phyloP scores from a whole-genome alignment of 768 basidiomycete species.

The Russula abietina region DNA sequence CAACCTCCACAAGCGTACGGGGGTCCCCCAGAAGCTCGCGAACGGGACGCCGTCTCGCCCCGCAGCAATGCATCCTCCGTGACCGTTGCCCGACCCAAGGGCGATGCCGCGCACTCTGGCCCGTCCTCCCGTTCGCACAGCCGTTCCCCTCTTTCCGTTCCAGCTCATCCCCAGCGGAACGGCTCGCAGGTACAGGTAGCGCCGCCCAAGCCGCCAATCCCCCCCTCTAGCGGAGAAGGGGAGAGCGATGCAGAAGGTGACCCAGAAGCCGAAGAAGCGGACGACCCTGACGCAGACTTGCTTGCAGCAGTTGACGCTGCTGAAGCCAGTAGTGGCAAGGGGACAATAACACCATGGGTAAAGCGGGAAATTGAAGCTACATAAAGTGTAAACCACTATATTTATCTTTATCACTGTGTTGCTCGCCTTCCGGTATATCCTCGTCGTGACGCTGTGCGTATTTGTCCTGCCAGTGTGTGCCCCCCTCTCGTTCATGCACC shows the following conservation, averaged over 20 bases:
- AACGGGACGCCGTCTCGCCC: conserved; percentile 24
- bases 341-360: conserved; percentile 14
- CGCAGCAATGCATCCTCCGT: conserved; percentile 37
- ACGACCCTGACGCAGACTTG: conserved; percentile 34
- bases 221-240: conserved; percentile 29
- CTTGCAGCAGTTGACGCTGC: conserved; percentile 39
- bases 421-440: conserved; percentile 6
- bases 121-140: conserved; percentile 20
- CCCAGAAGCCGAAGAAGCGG: conserved; percentile 32
- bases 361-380: conserved; percentile 21
- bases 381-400: neutral
- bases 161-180: conserved; percentile 14
- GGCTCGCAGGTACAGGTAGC: conserved; percentile 15
- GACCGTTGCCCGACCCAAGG: conserved; percentile 18
- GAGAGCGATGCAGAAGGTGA: conserved; percentile 37
- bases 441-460: neutral
- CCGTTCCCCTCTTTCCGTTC: conserved; percentile 13
- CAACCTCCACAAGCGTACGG: conserved; percentile 11
- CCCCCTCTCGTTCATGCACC: neutral
- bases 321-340: conserved; percentile 31
- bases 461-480: conserved; percentile 8
- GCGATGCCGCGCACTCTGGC: conserved; percentile 28
- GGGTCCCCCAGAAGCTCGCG: conserved; percentile 10
- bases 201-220: conserved; percentile 7
- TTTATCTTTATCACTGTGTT: conserved; percentile 11